Evolutionary conservation across 2,329 filamentous ascomycete genomes (phyloP).

Genomic region (Colletotrichum theobromicola): DNA sequence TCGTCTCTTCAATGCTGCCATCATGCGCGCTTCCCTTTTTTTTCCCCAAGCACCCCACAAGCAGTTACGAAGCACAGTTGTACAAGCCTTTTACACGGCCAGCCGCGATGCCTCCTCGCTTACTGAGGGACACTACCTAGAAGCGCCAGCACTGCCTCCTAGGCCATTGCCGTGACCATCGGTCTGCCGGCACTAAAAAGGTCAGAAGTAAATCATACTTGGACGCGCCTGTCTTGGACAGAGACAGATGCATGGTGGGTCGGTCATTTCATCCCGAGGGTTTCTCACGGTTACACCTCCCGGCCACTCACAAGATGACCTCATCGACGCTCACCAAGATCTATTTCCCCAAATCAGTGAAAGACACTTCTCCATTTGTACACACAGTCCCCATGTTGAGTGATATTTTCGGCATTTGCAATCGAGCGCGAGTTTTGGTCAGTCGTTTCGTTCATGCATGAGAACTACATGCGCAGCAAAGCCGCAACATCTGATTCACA

Average conservation of each 20-base stretch:
- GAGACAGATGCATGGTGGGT: background rate
- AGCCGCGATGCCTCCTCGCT: background rate
- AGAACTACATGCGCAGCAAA: background rate
- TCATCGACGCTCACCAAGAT: background rate
- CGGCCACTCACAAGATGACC: background rate
- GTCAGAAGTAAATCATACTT: background rate
- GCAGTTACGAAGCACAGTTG: background rate
- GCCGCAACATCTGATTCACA: background rate
- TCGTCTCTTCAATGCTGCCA: background rate
- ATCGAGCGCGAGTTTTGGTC: background rate
- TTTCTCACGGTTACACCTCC: background rate
- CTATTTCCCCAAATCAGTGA: background rate
- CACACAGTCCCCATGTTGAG: background rate
- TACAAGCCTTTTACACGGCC: background rate
- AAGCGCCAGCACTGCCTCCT: constrained; percentile 6
- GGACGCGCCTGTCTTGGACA: background rate
- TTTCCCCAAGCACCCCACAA: background rate
- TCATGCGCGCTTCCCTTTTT: background rate
- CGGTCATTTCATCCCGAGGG: background rate
- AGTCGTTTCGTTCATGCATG: background rate
- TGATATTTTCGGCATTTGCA: background rate
- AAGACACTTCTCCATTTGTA: background rate
- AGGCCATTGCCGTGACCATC: background rate
- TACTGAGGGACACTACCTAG: background rate
- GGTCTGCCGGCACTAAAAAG: background rate